These are phyloP conservation scores for Vitis vinifera DNA, from an alignment of 164 flowering plant genomes.

Conservation along the genomic window DNA sequence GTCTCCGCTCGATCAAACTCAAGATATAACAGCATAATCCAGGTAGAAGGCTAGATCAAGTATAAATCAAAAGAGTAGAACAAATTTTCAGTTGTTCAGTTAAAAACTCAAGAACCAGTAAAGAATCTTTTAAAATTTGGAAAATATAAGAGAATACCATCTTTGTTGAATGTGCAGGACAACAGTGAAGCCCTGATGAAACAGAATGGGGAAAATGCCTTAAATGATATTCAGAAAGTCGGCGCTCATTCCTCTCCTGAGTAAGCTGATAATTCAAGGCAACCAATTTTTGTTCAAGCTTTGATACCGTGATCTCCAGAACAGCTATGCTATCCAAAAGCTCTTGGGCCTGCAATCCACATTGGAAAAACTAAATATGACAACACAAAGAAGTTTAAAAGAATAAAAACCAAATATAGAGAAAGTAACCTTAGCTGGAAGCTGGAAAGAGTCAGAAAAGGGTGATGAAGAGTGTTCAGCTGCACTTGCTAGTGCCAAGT, in stretches of 20 bases:
- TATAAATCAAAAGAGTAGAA: too few relatives aligned
- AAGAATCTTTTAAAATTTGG: too few relatives aligned
- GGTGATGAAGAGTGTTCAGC: slow-evolving; percentile 27
- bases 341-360: slow-evolving; percentile 32
- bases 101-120: too few relatives aligned
- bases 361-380: not conserved
- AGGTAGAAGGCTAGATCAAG: too few relatives aligned
- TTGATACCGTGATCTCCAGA: slow-evolving; percentile 38
- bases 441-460: slow-evolving; percentile 16
- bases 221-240: slow-evolving; percentile 40
- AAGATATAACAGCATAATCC: too few relatives aligned
- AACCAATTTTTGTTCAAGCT: slow-evolving; percentile 41
- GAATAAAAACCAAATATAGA: not conserved
- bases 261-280: slow-evolving; percentile 38
- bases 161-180: slow-evolving; percentile 9
- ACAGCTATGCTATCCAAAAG: slow-evolving; percentile 34
- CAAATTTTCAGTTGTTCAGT: too few relatives aligned
- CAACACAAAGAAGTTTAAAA: not conserved
- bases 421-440: slow-evolving; percentile 36
- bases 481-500: slow-evolving; percentile 35
- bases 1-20: too few relatives aligned
- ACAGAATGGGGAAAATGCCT: slow-evolving; percentile 17
- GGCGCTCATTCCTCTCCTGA: slow-evolving; percentile 50
- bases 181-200: slow-evolving; percentile 2
- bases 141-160: not conserved